Base-by-base conservation (phyloP, 1,139 yeast species). In the Pneumocystis wakefieldiae region DNA sequence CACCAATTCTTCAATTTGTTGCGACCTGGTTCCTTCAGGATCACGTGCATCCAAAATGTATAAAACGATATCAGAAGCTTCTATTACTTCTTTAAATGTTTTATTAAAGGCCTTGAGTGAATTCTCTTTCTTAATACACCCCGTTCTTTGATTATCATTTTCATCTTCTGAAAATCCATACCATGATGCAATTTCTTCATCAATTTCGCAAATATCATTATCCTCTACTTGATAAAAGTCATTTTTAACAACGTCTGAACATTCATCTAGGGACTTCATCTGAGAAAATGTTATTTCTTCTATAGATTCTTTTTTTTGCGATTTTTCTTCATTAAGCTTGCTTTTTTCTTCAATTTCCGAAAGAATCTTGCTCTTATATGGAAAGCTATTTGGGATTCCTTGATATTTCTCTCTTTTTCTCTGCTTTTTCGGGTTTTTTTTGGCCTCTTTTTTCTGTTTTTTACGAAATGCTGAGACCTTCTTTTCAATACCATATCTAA, bases 1-100 rank as follows among this genome's bases (percentile, higher is more conserved):
- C 55, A 92, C 91, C 1, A 95, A 88, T 72, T 88, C 86, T 77
- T 92, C 99, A 55, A 92, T 94, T 72, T 83, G 88, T 73, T 84
- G 83, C 14, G 97, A 90, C 73, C 99, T 83, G 4, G 98, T 92
- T 41, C 91, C 84, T 74, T 88, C 96, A 62, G 99, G 98, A 75
- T 92, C 97, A 75, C 99, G 84, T 2, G 99, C 96, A 76, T 92
- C 99, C 71, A 92, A 78, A 29, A 92, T 97, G 70, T 94, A 92
- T 64, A 92, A 78, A 37, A 92, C 80, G 65, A 92, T 97, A 75
- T 91, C 97, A 1, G 96, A 79, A 37, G 90, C 85, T 65, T 89
- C 97, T 60, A 91, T 91, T 62, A 91, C 87, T 74, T 90, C 88
- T 73, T 90, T 96, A 75, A 87, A 92, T 58, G 76, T 71, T 67